These are phyloP conservation scores for Blastocystis sp. DNA, from an alignment of 352 stramenopile species.

Conservation along the genomic window DNA sequence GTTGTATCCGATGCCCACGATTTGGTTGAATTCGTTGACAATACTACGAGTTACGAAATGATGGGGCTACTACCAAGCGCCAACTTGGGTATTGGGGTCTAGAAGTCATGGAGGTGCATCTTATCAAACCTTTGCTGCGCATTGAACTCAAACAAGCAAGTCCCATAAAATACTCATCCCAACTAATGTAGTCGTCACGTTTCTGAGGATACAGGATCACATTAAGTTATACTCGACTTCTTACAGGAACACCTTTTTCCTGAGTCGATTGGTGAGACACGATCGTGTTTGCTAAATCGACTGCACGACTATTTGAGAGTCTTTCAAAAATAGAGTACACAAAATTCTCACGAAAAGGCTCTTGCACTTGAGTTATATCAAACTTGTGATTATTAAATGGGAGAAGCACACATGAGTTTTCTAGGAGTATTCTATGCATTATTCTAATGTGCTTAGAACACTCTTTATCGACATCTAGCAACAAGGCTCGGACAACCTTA, in stretches of 20 bases:
- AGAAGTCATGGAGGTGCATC: background rate
- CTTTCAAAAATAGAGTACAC: background rate
- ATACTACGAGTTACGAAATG: conserved; percentile 69
- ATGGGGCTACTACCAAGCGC: conserved; percentile 71
- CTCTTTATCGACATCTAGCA: background rate
- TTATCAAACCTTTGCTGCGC: conserved; percentile 84
- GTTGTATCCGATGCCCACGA: conserved; percentile 97
- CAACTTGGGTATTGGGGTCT: conserved; percentile 91
- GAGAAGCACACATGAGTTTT: background rate
- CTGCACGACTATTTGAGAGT: background rate
- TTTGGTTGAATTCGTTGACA: conserved; percentile 86
- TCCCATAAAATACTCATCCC: conserved; percentile 98
- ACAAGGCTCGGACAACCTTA: background rate
- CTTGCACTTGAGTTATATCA: background rate
- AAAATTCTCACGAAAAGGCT: background rate
- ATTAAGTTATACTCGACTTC: background rate
- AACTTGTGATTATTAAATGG: background rate
- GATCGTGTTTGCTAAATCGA: background rate
- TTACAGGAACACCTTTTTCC: background rate
- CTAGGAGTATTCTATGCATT: background rate
- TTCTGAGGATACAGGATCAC: conserved; percentile 65
- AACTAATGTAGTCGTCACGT: conserved; percentile 82
- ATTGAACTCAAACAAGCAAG: conserved; percentile 95
- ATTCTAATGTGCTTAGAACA: background rate
- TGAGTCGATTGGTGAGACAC: background rate